Evolutionary conservation across 2,329 filamentous ascomycete genomes (phyloP), one percentile per base, ranked within the genome.

Genomic region (Curvularia eragrostidis): DNA sequence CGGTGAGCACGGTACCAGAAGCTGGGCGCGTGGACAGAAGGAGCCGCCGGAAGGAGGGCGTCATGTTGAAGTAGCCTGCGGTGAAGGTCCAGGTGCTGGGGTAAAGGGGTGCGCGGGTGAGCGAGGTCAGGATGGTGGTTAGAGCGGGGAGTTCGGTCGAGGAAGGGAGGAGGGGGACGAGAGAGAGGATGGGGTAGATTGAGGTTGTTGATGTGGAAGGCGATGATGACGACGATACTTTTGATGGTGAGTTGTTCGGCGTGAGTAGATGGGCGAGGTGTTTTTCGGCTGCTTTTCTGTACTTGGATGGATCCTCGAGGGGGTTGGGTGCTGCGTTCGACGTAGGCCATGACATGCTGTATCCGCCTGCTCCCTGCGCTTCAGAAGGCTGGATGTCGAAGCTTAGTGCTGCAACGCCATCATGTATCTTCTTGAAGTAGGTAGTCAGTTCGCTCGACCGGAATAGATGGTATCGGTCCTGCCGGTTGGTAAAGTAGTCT

Each of bases 31-130:
- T 93, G 6, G 84, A 82, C 30, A 99, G 87, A 0, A 99, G 83
- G 0, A 97, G 85, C 38, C 88, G 85, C 2, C 91, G 93, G 19
- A 98, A 85, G 3, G 89, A 87, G 0, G 93, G 90, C 6, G 93
- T 93, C 54, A 96, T 96, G 80, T 99, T 99, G 81, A 99, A 99
- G 80, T 99, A 99, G 51, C 95, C 95, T 0, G 95, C 95, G 0
- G 95, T 98, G 76, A 99, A 98, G 0, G 92, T 95, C 95, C 95
- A 99, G 13, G 87, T 89, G 0, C 90, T 91, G 32, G 86, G 84
- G 9, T 82, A 80, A 68, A 91, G 90, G 5, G 83, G 79, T 0
- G 89, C 84, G 0, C 77, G 79, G 0, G 89, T 83, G 3, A 98
- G 83, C 24, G 96, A 84, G 38, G 84, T 84, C 3, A 98, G 84